Conservation (phyloP, 306 rosid genomes). For the Vachellia collinsii region DNA sequence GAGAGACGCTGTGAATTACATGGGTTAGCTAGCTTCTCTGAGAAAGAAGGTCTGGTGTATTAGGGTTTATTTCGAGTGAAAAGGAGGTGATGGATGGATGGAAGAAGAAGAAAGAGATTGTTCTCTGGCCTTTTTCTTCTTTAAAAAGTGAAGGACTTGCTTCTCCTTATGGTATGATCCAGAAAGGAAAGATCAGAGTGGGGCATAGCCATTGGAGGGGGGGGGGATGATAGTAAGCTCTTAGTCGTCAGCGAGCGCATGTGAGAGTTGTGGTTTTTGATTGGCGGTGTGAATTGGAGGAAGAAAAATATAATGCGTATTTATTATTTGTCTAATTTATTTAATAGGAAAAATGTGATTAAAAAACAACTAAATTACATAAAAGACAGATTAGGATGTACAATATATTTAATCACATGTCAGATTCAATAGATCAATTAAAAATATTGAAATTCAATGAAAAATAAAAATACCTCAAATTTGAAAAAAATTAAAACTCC, state of each 20-base stretch:
- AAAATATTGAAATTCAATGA: too few species aligned
- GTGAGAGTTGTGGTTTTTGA: slow-evolving; percentile 51
- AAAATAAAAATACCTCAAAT: too few species aligned
- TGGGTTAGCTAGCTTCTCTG: too few species aligned
- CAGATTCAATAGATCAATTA: too few species aligned
- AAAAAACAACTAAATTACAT: too few species aligned
- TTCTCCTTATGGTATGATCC: slow-evolving; percentile 50
- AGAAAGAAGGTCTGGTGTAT: neutral
- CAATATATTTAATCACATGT: too few species aligned
- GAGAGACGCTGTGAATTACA: too few species aligned
- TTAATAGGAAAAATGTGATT: neutral
- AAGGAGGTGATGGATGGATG: neutral
- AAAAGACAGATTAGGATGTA: too few species aligned
- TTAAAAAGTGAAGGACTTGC: slow-evolving; percentile 48
- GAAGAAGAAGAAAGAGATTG: slow-evolving; percentile 34
- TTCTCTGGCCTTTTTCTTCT: slow-evolving; percentile 46
- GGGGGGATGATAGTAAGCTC: slow-evolving; percentile 4
- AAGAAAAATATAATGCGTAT: slow-evolving; percentile 24
- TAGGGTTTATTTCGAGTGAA: slow-evolving; percentile 58
- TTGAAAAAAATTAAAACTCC: too few species aligned
- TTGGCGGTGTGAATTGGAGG: slow-evolving; percentile 45
- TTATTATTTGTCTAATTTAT: neutral
- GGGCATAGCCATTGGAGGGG: slow-evolving; percentile 50
- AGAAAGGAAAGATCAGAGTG: slow-evolving; percentile 54
- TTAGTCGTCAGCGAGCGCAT: slow-evolving; percentile 52